A percentile compares a stretch with the other conserved stretches of the same genome.
Evolutionary conservation across 208 protist genomes (phyloP).

Genomic region (Leishmania turanica): DNA sequence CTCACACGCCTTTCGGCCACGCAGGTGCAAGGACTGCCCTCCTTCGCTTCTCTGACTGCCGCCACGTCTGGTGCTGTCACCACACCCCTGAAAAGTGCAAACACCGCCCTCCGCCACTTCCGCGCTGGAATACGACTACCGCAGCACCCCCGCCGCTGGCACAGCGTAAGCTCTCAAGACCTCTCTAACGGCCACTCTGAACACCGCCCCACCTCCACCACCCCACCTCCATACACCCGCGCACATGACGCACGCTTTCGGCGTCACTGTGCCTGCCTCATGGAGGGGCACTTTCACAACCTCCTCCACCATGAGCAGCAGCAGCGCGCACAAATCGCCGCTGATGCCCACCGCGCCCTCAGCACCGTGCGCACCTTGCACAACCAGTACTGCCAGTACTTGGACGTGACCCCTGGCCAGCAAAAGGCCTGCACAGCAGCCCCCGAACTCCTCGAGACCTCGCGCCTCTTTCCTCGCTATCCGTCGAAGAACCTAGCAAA

Average conservation of each 20-base stretch:
- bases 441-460: background rate
- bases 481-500: accelerated
- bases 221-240: background rate
- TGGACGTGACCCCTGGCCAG: background rate
- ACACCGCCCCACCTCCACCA: too few relatives aligned
- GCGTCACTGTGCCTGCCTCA: background rate
- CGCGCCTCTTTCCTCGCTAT: too few relatives aligned
- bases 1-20: background rate
- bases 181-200: background rate
- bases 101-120: background rate
- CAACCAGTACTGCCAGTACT: slow-evolving; percentile 16
- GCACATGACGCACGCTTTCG: background rate
- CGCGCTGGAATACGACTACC: background rate
- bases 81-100: background rate
- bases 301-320: slow-evolving; percentile 17
- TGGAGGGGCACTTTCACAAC: background rate
- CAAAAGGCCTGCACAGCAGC: background rate
- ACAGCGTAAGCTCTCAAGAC: background rate
- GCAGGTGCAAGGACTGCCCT: background rate
- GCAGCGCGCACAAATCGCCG: slow-evolving; percentile 15
- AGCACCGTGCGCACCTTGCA: slow-evolving; percentile 7
- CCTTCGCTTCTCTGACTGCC: background rate
- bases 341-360: slow-evolving; percentile 3
- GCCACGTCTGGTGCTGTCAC: background rate
- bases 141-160: background rate